Evolutionary conservation across 345 rosid species (phyloP), one percentile per base, ranked within the genome.

Genomic region (Tarenaya hassleriana): DNA sequence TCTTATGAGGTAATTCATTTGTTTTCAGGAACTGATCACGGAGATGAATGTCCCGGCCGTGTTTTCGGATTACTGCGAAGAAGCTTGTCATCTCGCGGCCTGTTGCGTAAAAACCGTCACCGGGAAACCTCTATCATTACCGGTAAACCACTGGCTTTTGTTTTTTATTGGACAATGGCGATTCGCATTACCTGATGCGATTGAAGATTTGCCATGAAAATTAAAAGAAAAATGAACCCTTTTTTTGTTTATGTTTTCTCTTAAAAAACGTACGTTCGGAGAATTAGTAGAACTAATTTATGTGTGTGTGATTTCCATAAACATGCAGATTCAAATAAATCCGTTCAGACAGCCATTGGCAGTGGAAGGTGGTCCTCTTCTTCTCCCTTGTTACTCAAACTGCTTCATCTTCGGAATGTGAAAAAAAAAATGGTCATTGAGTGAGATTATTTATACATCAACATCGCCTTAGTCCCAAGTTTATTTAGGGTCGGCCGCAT

Each of bases 321-420:
- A 27, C 50, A n/a, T 52, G 79, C 71, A 91, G 98, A 74, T 88
- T 56, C 79, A 71, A 37, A 62, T 88, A 58, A 92, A 88, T 69
- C 97, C 98, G 21, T 92, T 92, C 52, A 81, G 97, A 78, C 95
- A 92, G 79, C 98, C 98, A 17, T 55, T 92, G 80, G 80, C 32
- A 39, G 96, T 85, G 35, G 95, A 84, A 71, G 90, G 79, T 29
- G 67, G 65, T 52, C 65, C 88, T 12, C 50, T 92, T 43, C 60
- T 72, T 63, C 78, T 92, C 41, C 97, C 97, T 47, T 88, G 95
- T 79, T 92, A 79, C 69, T 84, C 96, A 43, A 92, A 87, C 67
- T 92, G 96, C 74, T 84, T 84, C 77, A 71, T 92, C 53, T 82
- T 86, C 62, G 89, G 81, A 10, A 73, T 83, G 24, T 77, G 48